These are phyloP conservation scores for Calonectria fujianensis DNA, from an alignment of 2,329 filamentous ascomycete genomes.

Conservation along the genomic window DNA sequence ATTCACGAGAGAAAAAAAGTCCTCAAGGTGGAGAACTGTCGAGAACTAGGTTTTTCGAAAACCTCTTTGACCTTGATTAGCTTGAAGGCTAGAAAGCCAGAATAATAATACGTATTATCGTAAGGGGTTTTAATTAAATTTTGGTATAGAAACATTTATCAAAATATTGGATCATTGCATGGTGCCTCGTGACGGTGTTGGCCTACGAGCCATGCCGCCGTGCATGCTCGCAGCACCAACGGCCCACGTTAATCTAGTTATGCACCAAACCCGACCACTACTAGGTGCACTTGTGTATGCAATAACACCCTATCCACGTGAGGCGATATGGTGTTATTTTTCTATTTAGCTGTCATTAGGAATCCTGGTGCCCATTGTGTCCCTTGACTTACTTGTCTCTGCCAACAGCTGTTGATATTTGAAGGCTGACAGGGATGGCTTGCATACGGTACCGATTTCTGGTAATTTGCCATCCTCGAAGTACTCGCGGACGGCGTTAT, in stretches of 20 bases:
- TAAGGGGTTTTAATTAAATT: no score
- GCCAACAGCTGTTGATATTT: not conserved
- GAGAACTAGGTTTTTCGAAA: not conserved
- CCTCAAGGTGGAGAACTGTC: not conserved
- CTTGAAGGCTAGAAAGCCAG: not conserved
- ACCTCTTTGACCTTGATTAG: not conserved
- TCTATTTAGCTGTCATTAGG: no score
- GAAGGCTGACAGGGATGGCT: not conserved
- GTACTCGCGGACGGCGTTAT: conserved; percentile 8
- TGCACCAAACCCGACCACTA: no score
- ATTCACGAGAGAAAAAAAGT: not conserved
- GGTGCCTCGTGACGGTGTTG: no score
- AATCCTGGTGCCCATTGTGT: not conserved
- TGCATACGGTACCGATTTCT: conserved; percentile 11
- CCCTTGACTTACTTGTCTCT: not conserved
- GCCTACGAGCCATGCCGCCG: no score
- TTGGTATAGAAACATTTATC: no score
- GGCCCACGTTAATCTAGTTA: no score
- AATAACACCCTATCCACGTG: no score
- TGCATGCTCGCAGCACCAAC: no score
- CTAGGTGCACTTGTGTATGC: no score
- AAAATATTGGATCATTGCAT: no score
- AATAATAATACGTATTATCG: not conserved
- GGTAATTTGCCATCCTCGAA: conserved; percentile 23
- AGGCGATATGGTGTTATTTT: no score